Evolutionary conservation across 2,329 filamentous ascomycete species (phyloP), one percentile per base, ranked within the genome.

Genomic region (Aspergillus clavatus): DNA sequence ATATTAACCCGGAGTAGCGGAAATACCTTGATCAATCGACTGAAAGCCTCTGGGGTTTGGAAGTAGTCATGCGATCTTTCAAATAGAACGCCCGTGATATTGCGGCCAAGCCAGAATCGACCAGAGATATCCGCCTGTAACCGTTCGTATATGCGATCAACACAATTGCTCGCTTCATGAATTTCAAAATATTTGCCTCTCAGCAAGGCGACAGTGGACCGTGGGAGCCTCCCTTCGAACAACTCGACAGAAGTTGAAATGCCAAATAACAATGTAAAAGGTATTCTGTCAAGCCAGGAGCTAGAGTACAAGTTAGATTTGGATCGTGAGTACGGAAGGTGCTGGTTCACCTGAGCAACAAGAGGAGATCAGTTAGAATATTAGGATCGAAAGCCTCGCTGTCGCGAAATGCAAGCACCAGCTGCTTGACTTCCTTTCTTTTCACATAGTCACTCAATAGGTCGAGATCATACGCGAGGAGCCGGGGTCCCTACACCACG

Each of bases 161-260:
- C 62, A 42, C 67, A 70, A 28, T 73, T 73, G 36, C 77, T 68
- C 5, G 74, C 73, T 40, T 72, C 69, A 22, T 71, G 67, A 45
- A 71, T 61, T 54, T 81, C 75, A 51, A 83, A 83, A 21, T 77
- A 71, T 48, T 70, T 64, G 5, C 79, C 79, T 37, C 76, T 65
- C 3, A 84, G 66, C 39, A 74, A 68, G 39, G 73, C 70, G 28
- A 80, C 68, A 12, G 74, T 75, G 12, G 70, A 72, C 37, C 74
- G 72, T 8, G 80, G 73, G 3, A 84, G 63, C 38, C 79, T 72
- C 35, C 76, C 73, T 57, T 83, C 79, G 43, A 84, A 79, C 14
- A 79, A 73, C 38, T 82, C 79, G 8, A 80, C 71, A 2, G 80
- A 82, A 0, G 81, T 83, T n/a, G 79, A 79, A 39, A 84, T 74